These are phyloP conservation scores for Ambrosia hybrid DNA, from an alignment of 140 eudicot species.

Conservation along the genomic window DNA sequence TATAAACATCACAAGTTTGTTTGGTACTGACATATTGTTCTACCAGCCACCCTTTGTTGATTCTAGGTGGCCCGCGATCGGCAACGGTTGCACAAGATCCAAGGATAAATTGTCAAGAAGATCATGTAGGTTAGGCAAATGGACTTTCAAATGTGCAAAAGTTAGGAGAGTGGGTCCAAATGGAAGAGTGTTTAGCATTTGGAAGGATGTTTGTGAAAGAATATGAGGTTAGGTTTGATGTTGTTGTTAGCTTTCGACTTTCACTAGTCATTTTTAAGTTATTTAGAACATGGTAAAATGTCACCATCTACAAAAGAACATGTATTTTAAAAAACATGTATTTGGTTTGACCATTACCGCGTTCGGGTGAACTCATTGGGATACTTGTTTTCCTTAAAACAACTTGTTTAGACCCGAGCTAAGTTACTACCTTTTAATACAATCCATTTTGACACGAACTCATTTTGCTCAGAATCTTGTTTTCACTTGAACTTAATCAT, in stretches of 20 bases:
- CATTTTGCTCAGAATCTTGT: neutral
- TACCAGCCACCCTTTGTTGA: conserved; percentile 48
- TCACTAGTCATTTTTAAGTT: neutral
- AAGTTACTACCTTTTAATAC: too few relatives aligned
- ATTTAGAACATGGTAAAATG: conserved; percentile 10
- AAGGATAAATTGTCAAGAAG: conserved; percentile 32
- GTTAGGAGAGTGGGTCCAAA: conserved; percentile 35
- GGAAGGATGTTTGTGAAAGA: conserved; percentile 40
- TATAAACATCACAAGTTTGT: conserved; percentile 28
- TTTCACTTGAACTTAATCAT: neutral
- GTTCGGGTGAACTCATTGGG: neutral
- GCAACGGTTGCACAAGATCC: conserved; percentile 47
- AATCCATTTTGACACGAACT: neutral
- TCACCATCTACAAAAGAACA: conserved; percentile 16
- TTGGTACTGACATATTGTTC: conserved; percentile 22
- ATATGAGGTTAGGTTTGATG: conserved; percentile 50
- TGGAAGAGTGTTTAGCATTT: conserved; percentile 35
- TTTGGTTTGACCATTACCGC: neutral
- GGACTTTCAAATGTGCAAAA: conserved; percentile 40
- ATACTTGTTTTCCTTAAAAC: too few relatives aligned
- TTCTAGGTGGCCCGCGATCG: conserved; percentile 39
- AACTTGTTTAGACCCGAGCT: too few relatives aligned
- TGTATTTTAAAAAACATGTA: neutral
- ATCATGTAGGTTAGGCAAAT: conserved; percentile 39
- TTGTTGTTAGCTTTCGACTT: conserved; percentile 32